Evolutionary conservation across 768 basidiomycete genomes (phyloP).

Genomic region (Leccinum incarnatum): DNA sequence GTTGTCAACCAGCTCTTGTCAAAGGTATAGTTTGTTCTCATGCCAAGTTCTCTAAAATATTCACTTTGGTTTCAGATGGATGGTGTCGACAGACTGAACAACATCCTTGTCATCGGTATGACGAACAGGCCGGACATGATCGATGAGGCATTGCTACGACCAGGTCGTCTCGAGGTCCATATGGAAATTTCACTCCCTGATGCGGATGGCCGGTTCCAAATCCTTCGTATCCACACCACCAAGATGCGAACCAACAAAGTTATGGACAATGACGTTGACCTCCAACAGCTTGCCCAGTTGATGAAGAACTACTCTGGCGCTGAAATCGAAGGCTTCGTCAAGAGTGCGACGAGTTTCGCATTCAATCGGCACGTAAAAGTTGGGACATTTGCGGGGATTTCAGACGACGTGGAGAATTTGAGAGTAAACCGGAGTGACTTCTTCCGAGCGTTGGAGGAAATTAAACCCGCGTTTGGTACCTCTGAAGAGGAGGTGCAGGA

Average conservation of each 20-base stretch:
- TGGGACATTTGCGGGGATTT: slow-evolving; percentile 95
- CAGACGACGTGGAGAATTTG: slow-evolving; percentile 92
- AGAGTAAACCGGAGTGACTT: slow-evolving; percentile 87
- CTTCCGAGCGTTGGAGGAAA: slow-evolving; percentile 86
- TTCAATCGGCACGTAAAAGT: slow-evolving; percentile 98
- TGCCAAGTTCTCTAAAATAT: not conserved
- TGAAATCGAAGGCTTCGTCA: slow-evolving; percentile 92
- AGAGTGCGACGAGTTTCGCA: slow-evolving; percentile 97
- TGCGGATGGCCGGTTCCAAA: slow-evolving; percentile 88
- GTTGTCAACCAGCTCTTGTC: slow-evolving; percentile 98
- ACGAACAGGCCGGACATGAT: slow-evolving; percentile 99
- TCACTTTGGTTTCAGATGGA: slow-evolving; percentile 71
- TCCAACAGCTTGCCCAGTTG: slow-evolving; percentile 71
- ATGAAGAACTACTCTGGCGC: slow-evolving; percentile 99
- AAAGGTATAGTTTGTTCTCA: slow-evolving; percentile 53
- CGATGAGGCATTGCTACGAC: slow-evolving; percentile 94
- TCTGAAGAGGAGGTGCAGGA: slow-evolving; percentile 93
- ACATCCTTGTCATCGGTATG: slow-evolving; percentile 99
- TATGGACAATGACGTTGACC: slow-evolving; percentile 83
- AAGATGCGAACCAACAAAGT: slow-evolving; percentile 93
- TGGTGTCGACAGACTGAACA: slow-evolving; percentile 97
- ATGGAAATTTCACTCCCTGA: slow-evolving; percentile 99
- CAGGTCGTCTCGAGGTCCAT: slow-evolving; percentile 97
- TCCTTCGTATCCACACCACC: slow-evolving; percentile 89
- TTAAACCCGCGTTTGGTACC: slow-evolving; percentile 96